Conservation (phyloP, 2,329 filamentous ascomycete genomes). For the Ampelomyces quisqualis region DNA sequence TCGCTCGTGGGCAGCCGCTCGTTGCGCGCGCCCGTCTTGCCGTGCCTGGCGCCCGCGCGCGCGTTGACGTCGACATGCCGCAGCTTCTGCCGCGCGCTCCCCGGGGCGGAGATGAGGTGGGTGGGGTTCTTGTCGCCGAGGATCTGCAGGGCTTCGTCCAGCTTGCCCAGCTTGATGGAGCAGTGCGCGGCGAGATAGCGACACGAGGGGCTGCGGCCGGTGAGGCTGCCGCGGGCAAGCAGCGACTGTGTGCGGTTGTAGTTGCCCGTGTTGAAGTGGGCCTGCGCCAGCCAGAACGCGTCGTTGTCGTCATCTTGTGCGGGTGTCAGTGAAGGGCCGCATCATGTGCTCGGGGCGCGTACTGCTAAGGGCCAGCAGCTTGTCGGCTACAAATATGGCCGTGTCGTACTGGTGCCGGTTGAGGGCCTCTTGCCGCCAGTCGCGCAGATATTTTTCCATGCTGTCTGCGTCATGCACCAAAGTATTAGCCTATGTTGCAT, state of each 20-base stretch:
- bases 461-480: conserved; percentile 10
- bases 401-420: conserved; percentile 96
- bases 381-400: conserved; percentile 96
- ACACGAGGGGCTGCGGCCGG: conserved; percentile 79
- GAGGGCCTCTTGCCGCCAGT: conserved; percentile 92
- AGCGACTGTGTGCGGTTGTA: conserved; percentile 89
- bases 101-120: conserved; percentile 72
- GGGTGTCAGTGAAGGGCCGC: conserved; percentile 14
- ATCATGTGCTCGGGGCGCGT: conserved; percentile 30
- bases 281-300: conserved; percentile 96
- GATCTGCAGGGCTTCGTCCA: conserved; percentile 81
- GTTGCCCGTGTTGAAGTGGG: conserved; percentile 93
- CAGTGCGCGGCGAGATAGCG: conserved; percentile 93
- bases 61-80: conserved; percentile 62
- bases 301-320: conserved; percentile 81
- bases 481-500: conserved; percentile 1
- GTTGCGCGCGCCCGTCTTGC: conserved; percentile 49
- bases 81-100: conserved; percentile 68
- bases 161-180: conserved; percentile 86
- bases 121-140: conserved; percentile 93
- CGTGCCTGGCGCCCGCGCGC: conserved; percentile 50
- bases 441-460: conserved; percentile 92
- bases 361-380: conserved; percentile 93
- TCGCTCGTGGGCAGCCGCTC: conserved; percentile 61
- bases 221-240: conserved; percentile 78